Conservation (phyloP, 2,329 filamentous ascomycete genomes). For the Stachybotrys echinatus region DNA sequence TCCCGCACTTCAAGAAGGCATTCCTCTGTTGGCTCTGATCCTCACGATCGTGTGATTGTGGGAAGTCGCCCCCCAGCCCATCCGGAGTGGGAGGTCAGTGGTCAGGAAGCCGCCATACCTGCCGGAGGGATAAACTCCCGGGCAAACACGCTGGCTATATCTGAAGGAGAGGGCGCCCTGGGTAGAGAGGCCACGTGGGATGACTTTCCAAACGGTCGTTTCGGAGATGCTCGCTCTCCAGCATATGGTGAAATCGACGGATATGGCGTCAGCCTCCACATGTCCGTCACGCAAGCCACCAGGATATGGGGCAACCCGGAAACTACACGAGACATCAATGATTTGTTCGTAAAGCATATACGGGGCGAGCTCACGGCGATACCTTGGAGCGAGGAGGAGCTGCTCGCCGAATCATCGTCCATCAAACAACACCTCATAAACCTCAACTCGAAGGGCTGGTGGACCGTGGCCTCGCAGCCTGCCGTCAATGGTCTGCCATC, state of each 20-base stretch:
- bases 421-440: conserved; percentile 72
- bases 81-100: conserved; percentile 65
- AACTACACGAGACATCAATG: conserved; percentile 65
- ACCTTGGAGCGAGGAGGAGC: conserved; percentile 89
- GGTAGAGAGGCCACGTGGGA: conserved; percentile 98
- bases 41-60: conserved; percentile 83
- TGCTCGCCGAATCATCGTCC: conserved; percentile 75
- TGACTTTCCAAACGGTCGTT: conserved; percentile 93
- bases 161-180: conserved; percentile 83
- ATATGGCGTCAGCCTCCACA: conserved; percentile 94
- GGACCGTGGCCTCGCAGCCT: conserved; percentile 93
- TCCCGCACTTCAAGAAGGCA: conserved; percentile 51
- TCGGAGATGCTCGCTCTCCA: conserved; percentile 87
- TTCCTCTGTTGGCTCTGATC: conserved; percentile 77
- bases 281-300: conserved; percentile 78
- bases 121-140: conserved; percentile 69
- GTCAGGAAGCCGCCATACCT: conserved; percentile 72
- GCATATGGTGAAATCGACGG: conserved; percentile 96
- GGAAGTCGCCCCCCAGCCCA: conserved; percentile 55
- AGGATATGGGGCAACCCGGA: conserved; percentile 80
- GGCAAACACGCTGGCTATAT: conserved; percentile 84
- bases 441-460: conserved; percentile 82
- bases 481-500: conserved; percentile 83
- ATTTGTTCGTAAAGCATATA: conserved; percentile 76
- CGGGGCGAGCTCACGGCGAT: conserved; percentile 74